These are phyloP conservation scores for Westerdykella ornata DNA, from an alignment of 2,329 filamentous ascomycete species.

Conservation along the genomic window DNA sequence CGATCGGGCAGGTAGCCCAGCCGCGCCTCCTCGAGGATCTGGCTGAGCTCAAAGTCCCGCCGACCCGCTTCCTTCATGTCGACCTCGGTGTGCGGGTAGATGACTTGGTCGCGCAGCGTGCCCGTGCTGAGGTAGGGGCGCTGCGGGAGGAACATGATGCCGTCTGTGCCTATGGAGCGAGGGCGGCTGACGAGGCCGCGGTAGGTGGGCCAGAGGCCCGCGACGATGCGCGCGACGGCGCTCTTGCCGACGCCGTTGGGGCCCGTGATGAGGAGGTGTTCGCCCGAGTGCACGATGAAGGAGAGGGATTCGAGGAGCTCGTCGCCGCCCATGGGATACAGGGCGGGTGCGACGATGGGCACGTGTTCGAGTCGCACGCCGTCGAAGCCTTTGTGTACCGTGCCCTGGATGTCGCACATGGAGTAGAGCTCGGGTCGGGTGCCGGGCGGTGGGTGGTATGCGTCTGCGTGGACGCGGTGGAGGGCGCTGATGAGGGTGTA, in stretches of 20 bases:
- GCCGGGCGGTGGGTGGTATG: slow-evolving; percentile 66
- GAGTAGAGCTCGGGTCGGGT: slow-evolving; percentile 75
- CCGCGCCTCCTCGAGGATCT: slow-evolving; percentile 72
- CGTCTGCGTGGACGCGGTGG: slow-evolving; percentile 84
- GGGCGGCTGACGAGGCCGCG: slow-evolving; percentile 85
- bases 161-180: slow-evolving; percentile 71
- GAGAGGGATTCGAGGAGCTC: slow-evolving; percentile 84
- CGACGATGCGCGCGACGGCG: slow-evolving; percentile 77
- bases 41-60: slow-evolving; percentile 69
- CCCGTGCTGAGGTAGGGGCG: slow-evolving; percentile 87
- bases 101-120: slow-evolving; percentile 91
- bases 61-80: slow-evolving; percentile 83
- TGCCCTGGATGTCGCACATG: slow-evolving; percentile 85
- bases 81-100: slow-evolving; percentile 89
- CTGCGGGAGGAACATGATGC: slow-evolving; percentile 98
- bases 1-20: slow-evolving; percentile 85
- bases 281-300: slow-evolving; percentile 80
- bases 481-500: slow-evolving; percentile 93
- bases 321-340: slow-evolving; percentile 87
- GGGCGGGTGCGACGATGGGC: slow-evolving; percentile 77
- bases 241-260: slow-evolving; percentile 93
- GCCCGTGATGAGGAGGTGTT: slow-evolving; percentile 90
- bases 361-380: slow-evolving; percentile 90
- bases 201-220: slow-evolving; percentile 93
- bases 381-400: slow-evolving; percentile 89